Base-by-base conservation (phyloP, 805 yeast species). In the Zygosaccharomyces lentus region DNA sequence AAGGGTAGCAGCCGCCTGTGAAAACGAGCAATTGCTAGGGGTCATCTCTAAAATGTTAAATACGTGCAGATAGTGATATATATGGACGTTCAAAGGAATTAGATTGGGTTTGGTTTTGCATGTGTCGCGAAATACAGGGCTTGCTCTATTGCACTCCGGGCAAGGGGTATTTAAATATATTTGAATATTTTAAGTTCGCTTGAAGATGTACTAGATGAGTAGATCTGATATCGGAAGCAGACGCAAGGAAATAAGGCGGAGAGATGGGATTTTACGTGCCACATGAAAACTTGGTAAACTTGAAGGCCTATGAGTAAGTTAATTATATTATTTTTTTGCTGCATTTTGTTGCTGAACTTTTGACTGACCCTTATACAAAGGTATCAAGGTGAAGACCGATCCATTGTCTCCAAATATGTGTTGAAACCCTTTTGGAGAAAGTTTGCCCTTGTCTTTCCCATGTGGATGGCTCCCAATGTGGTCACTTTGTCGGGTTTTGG, bases 1-100 rank as follows among this genome's bases (percentile, higher is more conserved):
- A 67, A 73, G 99, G 51, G 97, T 93, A 0, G 95, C 96, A 26
- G 99, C 99, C 23, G 99, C 99, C 0, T 90, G 98, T 66, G 99
- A 93, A 61, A 93, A 93, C 59, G 96, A 86, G 47, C 99, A 93
- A 69, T 71, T 93, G 35, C 69, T 90, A 32, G 76, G 81, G 25
- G 99, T 93, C n/a, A 85, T 93, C 31, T 84, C 89, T 54, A 88
- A 84, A 52, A 93, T 93, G 99, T 74, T 93, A 47, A 75, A 85
- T 30, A 84, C 93, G 3, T 93, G 99, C 59, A 69, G 68, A 45
- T 75, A 53, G 31, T 31, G 17, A 4, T 39, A 27, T 29, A 15
- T 26, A 43, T 19, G 21, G 21, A 19, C 9, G 16, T 31, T 10
- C 6, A 7, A 31, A 19, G n/a, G n/a, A 8, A 31, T 16, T 10